These are phyloP conservation scores for Penicillium alfredii DNA, from an alignment of 495 filamentous ascomycete genomes.

Conservation along the genomic window DNA sequence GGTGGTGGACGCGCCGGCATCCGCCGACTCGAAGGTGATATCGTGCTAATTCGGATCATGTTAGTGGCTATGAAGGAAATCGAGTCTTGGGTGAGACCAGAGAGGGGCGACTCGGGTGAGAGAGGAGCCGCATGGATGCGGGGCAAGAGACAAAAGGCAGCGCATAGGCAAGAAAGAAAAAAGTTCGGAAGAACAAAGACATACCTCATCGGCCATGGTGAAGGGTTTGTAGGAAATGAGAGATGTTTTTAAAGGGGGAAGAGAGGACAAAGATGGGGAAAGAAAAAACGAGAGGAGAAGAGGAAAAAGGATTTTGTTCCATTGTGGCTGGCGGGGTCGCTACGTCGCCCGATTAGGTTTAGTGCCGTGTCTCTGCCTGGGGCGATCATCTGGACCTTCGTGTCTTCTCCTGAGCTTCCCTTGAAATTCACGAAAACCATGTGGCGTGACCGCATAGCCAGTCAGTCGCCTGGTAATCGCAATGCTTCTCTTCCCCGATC, in stretches of 20 bases:
- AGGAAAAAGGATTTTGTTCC: constrained; percentile 24
- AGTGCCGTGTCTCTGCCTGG: constrained; percentile 16
- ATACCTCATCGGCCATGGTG: constrained; percentile 45
- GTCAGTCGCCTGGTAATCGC: constrained; percentile 63
- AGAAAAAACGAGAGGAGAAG: constrained; percentile 8
- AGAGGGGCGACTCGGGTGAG: too few species aligned
- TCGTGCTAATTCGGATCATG: constrained; percentile 57
- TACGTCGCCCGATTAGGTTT: constrained; percentile 26
- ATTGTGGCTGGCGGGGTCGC: constrained; percentile 37
- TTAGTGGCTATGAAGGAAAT: constrained; percentile 8
- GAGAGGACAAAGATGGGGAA: constrained; percentile 5
- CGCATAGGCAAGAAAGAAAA: constrained; percentile 5
- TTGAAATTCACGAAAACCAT: constrained; percentile 38
- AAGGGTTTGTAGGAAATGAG: constrained; percentile 15
- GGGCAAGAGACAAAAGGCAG: constrained; percentile 21
- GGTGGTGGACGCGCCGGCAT: constrained; percentile 89
- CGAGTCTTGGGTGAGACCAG: constrained; percentile 13
- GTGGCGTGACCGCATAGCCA: constrained; percentile 85
- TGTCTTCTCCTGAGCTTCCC: not conserved
- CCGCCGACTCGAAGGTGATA: constrained; percentile 82
- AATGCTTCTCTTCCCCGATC: too few species aligned
- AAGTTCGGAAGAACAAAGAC: constrained; percentile 5
- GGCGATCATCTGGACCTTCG: constrained; percentile 6
- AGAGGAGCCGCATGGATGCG: constrained; percentile 31
- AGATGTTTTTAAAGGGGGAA: constrained; percentile 3